A percentile compares a stretch with the other conserved stretches of the same genome.
Evolutionary conservation across 371 early-diverging fungal genomes (phyloP).

Genomic region (Capillidium heterosporum): DNA sequence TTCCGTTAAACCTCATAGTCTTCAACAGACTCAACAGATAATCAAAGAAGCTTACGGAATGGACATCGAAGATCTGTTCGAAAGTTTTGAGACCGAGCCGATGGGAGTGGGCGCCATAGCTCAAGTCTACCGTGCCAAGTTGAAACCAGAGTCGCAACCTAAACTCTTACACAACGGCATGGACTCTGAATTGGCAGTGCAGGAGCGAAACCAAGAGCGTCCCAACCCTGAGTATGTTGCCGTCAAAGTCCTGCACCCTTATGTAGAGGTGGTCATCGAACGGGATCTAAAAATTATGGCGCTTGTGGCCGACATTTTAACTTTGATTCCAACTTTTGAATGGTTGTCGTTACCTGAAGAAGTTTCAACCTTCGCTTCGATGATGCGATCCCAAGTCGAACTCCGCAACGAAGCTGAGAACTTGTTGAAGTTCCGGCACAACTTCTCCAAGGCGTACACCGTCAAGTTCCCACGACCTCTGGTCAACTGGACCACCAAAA

Average conservation of each 20-base stretch:
- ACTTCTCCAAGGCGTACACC: constrained; percentile 33
- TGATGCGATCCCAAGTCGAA: constrained; percentile 87
- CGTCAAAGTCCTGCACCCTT: constrained; percentile 87
- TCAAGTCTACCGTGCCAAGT: constrained; percentile 25
- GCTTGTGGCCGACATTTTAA: constrained; percentile 39
- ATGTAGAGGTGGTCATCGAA: constrained; percentile 38
- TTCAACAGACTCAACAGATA: constrained; percentile 34
- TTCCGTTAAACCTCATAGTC: constrained; percentile 57
- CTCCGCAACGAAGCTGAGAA: constrained; percentile 66
- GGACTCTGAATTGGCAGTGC: constrained; percentile 5
- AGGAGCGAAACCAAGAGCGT: constrained; percentile 6
- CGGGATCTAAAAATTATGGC: constrained; percentile 67
- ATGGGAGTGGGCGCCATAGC: constrained; percentile 93
- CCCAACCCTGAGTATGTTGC: constrained; percentile 42
- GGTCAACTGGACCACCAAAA: constrained; percentile 30
- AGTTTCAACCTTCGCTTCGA: constrained; percentile 64
- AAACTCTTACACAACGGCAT: not conserved
- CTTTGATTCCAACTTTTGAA: constrained; percentile 48
- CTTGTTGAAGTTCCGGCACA: constrained; percentile 39
- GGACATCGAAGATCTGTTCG: constrained; percentile 53
- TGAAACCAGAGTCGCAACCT: constrained; percentile 4
- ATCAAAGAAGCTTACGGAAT: constrained; percentile 39
- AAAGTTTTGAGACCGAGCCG: constrained; percentile 45
- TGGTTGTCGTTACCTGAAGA: constrained; percentile 81
- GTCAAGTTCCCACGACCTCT: constrained; percentile 55